Evolutionary conservation across 169 alveolate species (phyloP).

Genomic region (Neospora caninum): DNA sequence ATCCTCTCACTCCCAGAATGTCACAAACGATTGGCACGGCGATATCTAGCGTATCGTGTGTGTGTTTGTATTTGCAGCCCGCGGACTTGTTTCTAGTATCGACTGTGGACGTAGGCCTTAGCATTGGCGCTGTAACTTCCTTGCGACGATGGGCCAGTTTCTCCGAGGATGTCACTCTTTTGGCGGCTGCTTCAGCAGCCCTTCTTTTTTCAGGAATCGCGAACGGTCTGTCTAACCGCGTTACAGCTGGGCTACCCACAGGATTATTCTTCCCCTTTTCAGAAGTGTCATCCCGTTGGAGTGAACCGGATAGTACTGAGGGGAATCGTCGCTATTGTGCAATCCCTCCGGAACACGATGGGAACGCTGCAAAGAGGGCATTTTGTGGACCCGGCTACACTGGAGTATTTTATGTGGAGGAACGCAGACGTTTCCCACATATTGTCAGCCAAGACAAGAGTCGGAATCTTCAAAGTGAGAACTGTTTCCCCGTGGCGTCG

Average conservation of each 20-base stretch:
- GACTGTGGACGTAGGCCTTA: background rate
- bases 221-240: background rate
- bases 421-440: too few species aligned
- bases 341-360: background rate
- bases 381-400: too few species aligned
- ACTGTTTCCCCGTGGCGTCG: too few species aligned
- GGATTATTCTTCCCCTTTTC: background rate
- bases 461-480: too few species aligned
- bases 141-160: background rate
- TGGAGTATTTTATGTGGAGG: too few species aligned
- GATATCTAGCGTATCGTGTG: background rate
- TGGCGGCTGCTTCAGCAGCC: background rate
- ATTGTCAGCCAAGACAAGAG: too few species aligned
- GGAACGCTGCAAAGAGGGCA: background rate
- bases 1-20: background rate
- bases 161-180: background rate
- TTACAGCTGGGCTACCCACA: background rate
- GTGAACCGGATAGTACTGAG: background rate
- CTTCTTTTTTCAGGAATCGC: background rate
- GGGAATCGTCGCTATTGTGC: background rate
- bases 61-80: background rate
- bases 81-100: background rate
- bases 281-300: background rate
- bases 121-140: background rate
- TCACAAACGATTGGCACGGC: background rate